Evolutionary conservation across 768 basidiomycete genomes (phyloP).

Genomic region (Psilocybe sp.): DNA sequence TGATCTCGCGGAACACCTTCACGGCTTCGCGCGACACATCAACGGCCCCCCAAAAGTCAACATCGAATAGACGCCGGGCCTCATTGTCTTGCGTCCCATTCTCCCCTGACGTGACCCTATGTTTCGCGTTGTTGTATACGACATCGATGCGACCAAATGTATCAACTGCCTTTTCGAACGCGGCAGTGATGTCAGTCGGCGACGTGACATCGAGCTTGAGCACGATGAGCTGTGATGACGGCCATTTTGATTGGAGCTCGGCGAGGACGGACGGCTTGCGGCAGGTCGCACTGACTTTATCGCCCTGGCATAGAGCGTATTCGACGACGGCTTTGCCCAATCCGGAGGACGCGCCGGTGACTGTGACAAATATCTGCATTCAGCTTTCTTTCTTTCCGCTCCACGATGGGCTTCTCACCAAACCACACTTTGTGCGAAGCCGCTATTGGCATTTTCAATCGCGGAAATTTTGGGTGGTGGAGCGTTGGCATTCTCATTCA

Average conservation of each 20-base stretch:
- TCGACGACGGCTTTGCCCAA: not conserved
- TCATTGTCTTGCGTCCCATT: not conserved
- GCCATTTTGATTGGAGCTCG: not conserved
- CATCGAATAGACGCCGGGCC: not conserved
- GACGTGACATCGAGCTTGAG: constrained; percentile 6
- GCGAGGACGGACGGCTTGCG: not conserved
- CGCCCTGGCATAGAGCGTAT: not conserved
- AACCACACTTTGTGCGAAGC: too few species aligned
- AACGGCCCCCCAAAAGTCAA: not conserved
- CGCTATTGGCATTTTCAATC: too few species aligned
- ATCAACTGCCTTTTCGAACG: not conserved
- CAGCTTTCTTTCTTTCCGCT: too few species aligned
- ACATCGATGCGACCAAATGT: constrained; percentile 5
- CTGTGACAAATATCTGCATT: not conserved
- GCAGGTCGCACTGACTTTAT: not conserved
- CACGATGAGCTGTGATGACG: not conserved
- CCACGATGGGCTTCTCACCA: too few species aligned
- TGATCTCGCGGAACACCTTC: not conserved
- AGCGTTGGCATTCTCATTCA: too few species aligned
- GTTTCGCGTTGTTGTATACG: constrained; percentile 7
- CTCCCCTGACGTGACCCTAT: not conserved
- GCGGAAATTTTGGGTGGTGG: too few species aligned
- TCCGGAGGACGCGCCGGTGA: not conserved
- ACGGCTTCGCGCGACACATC: not conserved
- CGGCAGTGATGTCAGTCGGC: not conserved